Base-by-base conservation (phyloP, 2,329 filamentous ascomycete genomes). In the Sarocladium oryzae region DNA sequence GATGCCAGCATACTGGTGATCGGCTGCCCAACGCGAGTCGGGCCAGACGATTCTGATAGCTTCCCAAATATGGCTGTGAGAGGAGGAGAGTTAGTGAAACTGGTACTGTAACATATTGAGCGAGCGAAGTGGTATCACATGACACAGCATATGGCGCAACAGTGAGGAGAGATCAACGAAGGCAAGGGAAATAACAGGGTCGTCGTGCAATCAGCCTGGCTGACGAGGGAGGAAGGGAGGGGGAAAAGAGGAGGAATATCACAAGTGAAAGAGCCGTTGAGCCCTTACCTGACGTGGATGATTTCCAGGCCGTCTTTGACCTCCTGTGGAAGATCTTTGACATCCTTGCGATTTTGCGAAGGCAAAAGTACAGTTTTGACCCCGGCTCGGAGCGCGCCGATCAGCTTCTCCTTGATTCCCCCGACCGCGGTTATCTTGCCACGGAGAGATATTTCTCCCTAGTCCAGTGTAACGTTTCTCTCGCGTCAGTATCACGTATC, bases 331-430 rank as follows among this genome's bases (percentile, higher is more conserved):
- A 97, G 75, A 69, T 97, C 92, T 68, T 87, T 88, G 53, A 88
- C 86, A 65, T 99, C 93, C 71, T 97, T 97, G 56, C 85, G 80
- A 66, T 99, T 99, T 59, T 88, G 86, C 28, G 85, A 80, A 2
- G 93, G 93, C 7, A 99, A 74, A 54, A 99, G 68, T 7, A 99
- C 92, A 28, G 89, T 92, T 77, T 96, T 95, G 55, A 99, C 92
- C 24, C 93, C 93, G 2, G 93, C 93, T 51, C 92, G 81, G 63
- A 95, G 76, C 8, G 93, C 93, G 20, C 93, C 93, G 63, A 99
- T 97, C 50, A 97, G 77, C 69, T 99, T 99, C 80, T 99, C 92
- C 71, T 97, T 96, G 72, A 99, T 97, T 16, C 93, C 93, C 50
- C 93, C 93, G 32, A 99, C 93, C 23, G 92, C 89, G 69, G 93